Percentiles rank a stretch among this genome's conserved stretches.
phyloP scores from a whole-genome alignment of 306 rosid genomes.

The Malus orientalis region DNA sequence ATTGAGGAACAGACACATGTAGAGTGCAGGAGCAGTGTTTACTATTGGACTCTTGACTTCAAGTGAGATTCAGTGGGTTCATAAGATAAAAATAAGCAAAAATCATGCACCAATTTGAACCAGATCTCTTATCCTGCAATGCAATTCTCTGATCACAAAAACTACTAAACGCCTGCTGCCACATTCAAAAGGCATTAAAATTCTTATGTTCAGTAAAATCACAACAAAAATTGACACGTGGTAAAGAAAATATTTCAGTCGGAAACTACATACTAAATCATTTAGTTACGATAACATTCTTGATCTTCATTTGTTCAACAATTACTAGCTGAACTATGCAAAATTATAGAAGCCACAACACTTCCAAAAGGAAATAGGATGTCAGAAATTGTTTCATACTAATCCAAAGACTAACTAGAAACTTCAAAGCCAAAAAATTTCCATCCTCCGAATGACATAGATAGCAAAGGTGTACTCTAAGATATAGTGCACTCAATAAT shows the following conservation, averaged over 20 bases:
- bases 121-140: neutral
- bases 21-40: neutral
- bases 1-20: neutral
- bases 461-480: constrained; percentile 3
- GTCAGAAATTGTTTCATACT: neutral
- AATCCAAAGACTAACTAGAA: constrained; percentile 14
- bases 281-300: neutral
- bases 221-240: neutral
- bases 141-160: neutral
- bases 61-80: neutral
- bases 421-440: constrained; percentile 6
- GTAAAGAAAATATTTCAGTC: neutral
- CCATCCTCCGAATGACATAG: constrained; percentile 8
- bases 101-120: neutral
- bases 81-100: neutral
- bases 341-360: neutral
- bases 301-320: neutral
- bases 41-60: neutral
- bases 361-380: neutral
- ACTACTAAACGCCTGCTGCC: neutral
- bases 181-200: neutral
- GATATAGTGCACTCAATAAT: constrained; percentile 42
- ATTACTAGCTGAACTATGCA: neutral
- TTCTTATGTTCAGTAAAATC: neutral
- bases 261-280: neutral